Evolutionary conservation across 495 filamentous ascomycete genomes (phyloP).

Genomic region (Aspergillus indologenus): DNA sequence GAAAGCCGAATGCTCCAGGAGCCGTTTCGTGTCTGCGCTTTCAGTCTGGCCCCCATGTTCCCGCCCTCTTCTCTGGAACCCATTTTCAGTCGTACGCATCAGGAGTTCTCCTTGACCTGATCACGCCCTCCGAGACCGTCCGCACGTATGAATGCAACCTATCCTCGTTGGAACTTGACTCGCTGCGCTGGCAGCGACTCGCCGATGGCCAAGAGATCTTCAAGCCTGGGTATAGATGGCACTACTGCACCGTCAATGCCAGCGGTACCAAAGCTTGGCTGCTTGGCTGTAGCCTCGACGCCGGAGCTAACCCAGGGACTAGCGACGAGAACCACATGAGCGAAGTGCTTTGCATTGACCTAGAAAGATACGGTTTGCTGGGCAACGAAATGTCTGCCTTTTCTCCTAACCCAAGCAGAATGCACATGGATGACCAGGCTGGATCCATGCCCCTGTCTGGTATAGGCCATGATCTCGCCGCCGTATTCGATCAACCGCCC

Average conservation of each 20-base stretch:
- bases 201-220: conserved; percentile 94
- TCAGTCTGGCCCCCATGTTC: conserved; percentile 81
- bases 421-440: conserved; percentile 49
- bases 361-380: conserved; percentile 79
- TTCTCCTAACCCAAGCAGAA: conserved; percentile 53
- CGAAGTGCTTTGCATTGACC: conserved; percentile 87
- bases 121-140: conserved; percentile 86
- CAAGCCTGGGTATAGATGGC: conserved; percentile 83
- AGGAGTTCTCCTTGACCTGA: conserved; percentile 86
- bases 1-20: conserved; percentile 75
- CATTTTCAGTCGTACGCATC: conserved; percentile 96
- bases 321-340: conserved; percentile 83
- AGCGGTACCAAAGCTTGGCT: conserved; percentile 95
- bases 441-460: conserved; percentile 50
- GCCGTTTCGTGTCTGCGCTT: conserved; percentile 89
- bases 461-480: conserved; percentile 76
- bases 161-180: conserved; percentile 79
- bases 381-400: conserved; percentile 71
- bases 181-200: conserved; percentile 87
- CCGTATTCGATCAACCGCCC: conserved; percentile 77
- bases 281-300: conserved; percentile 81
- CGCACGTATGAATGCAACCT: conserved; percentile 81
- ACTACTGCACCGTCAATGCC: conserved; percentile 92
- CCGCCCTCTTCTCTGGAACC: conserved; percentile 79
- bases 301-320: conserved; percentile 45